Conservation (phyloP, 192 early-diverging fungal species). For the Anaeromyces robustus region DNA sequence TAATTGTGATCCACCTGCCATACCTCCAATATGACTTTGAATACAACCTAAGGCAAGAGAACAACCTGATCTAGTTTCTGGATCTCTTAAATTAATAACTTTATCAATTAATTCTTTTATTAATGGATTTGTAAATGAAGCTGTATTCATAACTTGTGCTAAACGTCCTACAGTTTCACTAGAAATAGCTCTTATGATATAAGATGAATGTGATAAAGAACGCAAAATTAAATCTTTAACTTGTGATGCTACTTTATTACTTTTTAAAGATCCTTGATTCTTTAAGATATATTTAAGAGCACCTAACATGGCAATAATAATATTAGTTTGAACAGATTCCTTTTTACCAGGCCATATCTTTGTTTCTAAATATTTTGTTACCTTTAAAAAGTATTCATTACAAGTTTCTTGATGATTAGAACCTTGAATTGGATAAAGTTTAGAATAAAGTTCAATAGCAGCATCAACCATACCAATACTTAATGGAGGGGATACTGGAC, state of each 20-base stretch:
- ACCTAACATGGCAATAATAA: slow-evolving; percentile 52
- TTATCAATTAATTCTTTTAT: slow-evolving; percentile 66
- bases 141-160: slow-evolving; percentile 44
- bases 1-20: slow-evolving; percentile 67
- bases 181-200: slow-evolving; percentile 43
- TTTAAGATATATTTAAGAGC: slow-evolving; percentile 45
- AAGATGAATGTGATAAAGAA: slow-evolving; percentile 3
- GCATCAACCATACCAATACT: slow-evolving; percentile 51
- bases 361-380: slow-evolving; percentile 36
- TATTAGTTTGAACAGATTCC: slow-evolving; percentile 64
- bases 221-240: slow-evolving; percentile 24
- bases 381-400: slow-evolving; percentile 56
- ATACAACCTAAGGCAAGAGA: slow-evolving; percentile 79
- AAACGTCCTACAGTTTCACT: slow-evolving; percentile 72
- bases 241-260: slow-evolving; percentile 10
- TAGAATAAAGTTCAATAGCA: slow-evolving; percentile 60
- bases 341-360: slow-evolving; percentile 56
- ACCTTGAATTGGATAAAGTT: slow-evolving; percentile 50
- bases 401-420: slow-evolving; percentile 55
- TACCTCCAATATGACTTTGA: slow-evolving; percentile 73
- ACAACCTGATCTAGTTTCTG: slow-evolving; percentile 84
- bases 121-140: slow-evolving; percentile 47
- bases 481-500: slow-evolving; percentile 11
- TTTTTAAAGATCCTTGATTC: slow-evolving; percentile 25
- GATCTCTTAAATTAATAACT: slow-evolving; percentile 82